Conservation (phyloP, 345 rosid genomes). For the Eucalyptus sideroxylon region DNA sequence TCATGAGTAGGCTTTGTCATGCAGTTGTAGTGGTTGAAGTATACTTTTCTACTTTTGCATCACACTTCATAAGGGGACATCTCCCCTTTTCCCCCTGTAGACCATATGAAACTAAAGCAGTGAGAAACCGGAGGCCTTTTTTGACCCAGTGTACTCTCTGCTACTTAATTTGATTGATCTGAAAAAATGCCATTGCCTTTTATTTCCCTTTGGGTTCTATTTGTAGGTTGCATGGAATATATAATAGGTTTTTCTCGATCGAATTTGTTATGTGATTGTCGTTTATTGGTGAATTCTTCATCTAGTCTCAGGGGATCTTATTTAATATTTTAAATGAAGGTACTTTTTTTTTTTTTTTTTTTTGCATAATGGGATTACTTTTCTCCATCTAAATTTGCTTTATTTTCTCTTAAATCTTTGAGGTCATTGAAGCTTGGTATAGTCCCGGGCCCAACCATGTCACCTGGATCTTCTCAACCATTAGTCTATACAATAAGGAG, state of each 20-base stretch:
- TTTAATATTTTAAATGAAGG: neutral
- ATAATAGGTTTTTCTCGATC: neutral
- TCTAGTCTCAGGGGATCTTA: neutral
- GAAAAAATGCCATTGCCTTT: neutral
- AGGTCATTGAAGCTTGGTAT: slow-evolving; percentile 85
- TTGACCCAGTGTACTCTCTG: neutral
- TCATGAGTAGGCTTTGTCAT: neutral
- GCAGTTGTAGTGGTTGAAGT: neutral
- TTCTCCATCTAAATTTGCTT: neutral
- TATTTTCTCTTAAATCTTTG: neutral
- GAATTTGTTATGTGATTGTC: neutral
- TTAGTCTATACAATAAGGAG: slow-evolving; percentile 45
- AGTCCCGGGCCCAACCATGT: slow-evolving; percentile 43
- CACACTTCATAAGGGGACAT: neutral
- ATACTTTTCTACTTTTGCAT: neutral
- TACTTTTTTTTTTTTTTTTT: neutral
- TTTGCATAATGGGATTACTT: neutral
- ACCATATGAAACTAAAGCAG: neutral
- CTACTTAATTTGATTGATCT: neutral
- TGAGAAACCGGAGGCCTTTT: neutral
- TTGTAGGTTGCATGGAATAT: neutral
- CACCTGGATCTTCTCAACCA: slow-evolving; percentile 41
- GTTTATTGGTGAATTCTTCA: neutral
- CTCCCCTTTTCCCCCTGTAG: neutral
- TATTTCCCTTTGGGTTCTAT: neutral